Conservation (phyloP, 495 filamentous ascomycete species). For the Penicillium verhagenii region DNA sequence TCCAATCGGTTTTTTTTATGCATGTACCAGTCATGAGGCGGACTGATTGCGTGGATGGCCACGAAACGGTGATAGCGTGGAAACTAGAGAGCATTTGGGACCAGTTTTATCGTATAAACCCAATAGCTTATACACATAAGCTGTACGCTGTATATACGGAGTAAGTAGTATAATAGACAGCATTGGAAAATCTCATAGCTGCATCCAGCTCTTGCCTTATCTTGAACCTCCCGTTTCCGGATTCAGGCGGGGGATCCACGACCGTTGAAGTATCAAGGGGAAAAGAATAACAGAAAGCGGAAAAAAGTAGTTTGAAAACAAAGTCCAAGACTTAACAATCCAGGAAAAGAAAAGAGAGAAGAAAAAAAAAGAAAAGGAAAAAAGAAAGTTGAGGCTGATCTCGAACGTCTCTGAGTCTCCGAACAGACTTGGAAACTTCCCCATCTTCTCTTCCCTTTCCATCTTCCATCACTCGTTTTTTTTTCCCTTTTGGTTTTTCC, state of each 20-base stretch:
- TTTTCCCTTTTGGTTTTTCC: slow-evolving; percentile 20
- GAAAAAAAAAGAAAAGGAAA: slow-evolving; percentile 13
- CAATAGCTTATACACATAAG: too few species aligned
- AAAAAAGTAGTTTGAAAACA: slow-evolving; percentile 5
- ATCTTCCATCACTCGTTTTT: slow-evolving; percentile 12
- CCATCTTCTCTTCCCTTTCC: slow-evolving; percentile 27
- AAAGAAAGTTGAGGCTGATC: slow-evolving; percentile 22
- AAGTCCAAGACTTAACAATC: too few species aligned
- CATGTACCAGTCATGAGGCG: background rate
- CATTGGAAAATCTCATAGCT: too few species aligned
- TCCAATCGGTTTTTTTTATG: slow-evolving; percentile 3
- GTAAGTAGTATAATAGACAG: too few species aligned
- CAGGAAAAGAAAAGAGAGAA: slow-evolving; percentile 9
- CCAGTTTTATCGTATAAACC: too few species aligned
- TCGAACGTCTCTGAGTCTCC: background rate
- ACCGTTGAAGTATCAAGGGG: slow-evolving; percentile 25
- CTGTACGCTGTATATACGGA: too few species aligned
- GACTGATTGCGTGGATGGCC: slow-evolving; percentile 22
- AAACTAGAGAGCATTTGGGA: too few species aligned
- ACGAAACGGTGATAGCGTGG: slow-evolving; percentile 13
- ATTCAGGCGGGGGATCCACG: slow-evolving; percentile 42
- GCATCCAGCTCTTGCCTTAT: slow-evolving; percentile 20
- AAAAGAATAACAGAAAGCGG: slow-evolving; percentile 6
- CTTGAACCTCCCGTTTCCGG: slow-evolving; percentile 38
- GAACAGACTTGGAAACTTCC: slow-evolving; percentile 10